phyloP scores from a whole-genome alignment of 2,329 filamentous ascomycete species.

The Bipolaris gigantea region DNA sequence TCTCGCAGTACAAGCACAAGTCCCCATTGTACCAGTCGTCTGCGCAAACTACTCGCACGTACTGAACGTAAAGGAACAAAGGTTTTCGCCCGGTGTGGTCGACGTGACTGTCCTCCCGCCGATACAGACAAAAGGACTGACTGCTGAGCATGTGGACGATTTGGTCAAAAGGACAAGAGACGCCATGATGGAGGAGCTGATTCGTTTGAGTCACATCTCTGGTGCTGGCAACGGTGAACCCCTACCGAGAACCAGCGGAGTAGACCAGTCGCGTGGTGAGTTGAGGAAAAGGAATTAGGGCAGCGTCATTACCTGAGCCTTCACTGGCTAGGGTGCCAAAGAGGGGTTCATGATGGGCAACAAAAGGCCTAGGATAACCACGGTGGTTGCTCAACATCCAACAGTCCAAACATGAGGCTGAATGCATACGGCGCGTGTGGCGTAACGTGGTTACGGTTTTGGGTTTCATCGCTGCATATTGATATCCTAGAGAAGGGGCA shows the following conservation, averaged over 20 bases:
- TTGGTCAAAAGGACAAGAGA: constrained; percentile 37
- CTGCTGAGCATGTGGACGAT: constrained; percentile 39
- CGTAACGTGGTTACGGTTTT: constrained; percentile 4
- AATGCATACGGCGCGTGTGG: constrained; percentile 10
- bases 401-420: not conserved
- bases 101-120: constrained; percentile 53
- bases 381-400: not conserved
- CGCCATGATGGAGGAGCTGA: constrained; percentile 44
- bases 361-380: not conserved
- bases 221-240: constrained; percentile 30
- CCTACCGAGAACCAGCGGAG: constrained; percentile 26
- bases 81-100: constrained; percentile 53
- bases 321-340: not conserved
- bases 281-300: constrained; percentile 31
- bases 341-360: not conserved
- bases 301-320: not conserved
- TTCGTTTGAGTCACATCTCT: constrained; percentile 36
- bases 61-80: constrained; percentile 49
- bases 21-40: constrained; percentile 82
- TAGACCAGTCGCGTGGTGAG: constrained; percentile 22
- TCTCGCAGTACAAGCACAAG: constrained; percentile 88
- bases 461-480: constrained; percentile 7
- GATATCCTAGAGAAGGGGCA: constrained; percentile 14
- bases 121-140: constrained; percentile 41
- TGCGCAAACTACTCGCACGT: constrained; percentile 56